These are phyloP conservation scores for Plasmodium coatneyi DNA, from an alignment of 169 alveolate species.

Conservation along the genomic window DNA sequence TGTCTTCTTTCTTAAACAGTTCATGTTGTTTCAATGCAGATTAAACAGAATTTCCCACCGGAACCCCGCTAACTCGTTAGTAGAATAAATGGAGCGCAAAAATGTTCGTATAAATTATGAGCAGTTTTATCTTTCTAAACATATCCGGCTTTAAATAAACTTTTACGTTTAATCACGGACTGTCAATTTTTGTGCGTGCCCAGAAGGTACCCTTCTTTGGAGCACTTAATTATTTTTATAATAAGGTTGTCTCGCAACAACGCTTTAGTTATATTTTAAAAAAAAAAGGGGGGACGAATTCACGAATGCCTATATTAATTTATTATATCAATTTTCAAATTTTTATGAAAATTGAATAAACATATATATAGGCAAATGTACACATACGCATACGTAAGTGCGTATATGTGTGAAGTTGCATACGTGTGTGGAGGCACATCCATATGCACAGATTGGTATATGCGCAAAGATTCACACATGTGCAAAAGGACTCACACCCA, in stretches of 20 bases:
- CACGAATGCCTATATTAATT: slow-evolving; percentile 1
- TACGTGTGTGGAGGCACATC: neutral
- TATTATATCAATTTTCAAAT: slow-evolving; percentile 10
- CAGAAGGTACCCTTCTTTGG: neutral
- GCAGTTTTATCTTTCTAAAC: neutral
- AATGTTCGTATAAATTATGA: neutral
- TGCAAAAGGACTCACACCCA: neutral
- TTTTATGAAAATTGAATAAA: slow-evolving; percentile 4
- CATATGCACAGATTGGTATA: neutral
- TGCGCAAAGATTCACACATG: neutral
- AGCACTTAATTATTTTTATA: neutral
- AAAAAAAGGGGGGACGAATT: neutral
- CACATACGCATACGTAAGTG: neutral
- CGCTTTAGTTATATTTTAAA: neutral
- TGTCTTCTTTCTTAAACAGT: neutral
- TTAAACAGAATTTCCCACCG: neutral
- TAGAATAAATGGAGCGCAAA: neutral
- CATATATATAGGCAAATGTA: neutral
- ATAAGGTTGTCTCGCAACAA: neutral
- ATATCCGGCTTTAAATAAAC: neutral
- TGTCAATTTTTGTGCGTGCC: neutral
- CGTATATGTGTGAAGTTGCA: neutral
- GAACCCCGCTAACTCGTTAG: neutral
- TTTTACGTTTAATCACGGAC: neutral
- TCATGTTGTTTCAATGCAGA: neutral